Percentiles rank a stretch among this genome's conserved stretches.
phyloP scores from a whole-genome alignment of 169 alveolate genomes.

The Plasmodium adleri region DNA sequence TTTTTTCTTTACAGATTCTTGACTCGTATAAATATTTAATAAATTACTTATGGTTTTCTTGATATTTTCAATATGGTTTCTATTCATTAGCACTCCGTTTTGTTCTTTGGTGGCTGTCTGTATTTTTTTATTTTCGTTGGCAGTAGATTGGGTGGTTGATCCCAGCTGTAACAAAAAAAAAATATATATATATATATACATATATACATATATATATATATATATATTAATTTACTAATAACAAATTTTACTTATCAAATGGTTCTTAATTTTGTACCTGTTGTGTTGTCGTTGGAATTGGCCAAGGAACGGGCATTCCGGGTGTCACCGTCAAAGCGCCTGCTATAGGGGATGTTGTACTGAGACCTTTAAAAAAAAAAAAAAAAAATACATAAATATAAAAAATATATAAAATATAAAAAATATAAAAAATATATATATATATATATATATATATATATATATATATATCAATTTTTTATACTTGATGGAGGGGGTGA shows the following conservation, averaged over 20 bases:
- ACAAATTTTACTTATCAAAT: neutral
- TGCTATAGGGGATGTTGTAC: constrained; percentile 89
- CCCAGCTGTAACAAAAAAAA: constrained; percentile 62
- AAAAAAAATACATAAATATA: too few species aligned
- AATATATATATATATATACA: constrained; percentile 9
- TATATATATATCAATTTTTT: neutral
- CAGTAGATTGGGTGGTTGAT: constrained; percentile 82
- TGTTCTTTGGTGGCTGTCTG: constrained; percentile 80
- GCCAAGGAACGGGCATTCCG: constrained; percentile 94
- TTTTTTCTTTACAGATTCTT: constrained; percentile 76
- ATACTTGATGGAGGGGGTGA: constrained; percentile 16
- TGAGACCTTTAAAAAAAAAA: constrained; percentile 17
- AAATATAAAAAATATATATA: too few species aligned
- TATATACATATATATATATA: constrained; percentile 5
- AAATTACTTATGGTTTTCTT: constrained; percentile 67
- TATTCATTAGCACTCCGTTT: constrained; percentile 80
- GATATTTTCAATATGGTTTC: constrained; percentile 77
- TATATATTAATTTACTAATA: constrained; percentile 16
- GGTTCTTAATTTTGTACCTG: constrained; percentile 70
- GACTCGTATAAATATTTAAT: constrained; percentile 44
- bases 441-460: neutral
- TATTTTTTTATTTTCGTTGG: constrained; percentile 79
- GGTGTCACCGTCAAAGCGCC: constrained; percentile 90
- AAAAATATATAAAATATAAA: neutral
- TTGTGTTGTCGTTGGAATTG: constrained; percentile 91